Base-by-base conservation (phyloP, 495 filamentous ascomycete genomes). In the Aspergillus bertholletiae region DNA sequence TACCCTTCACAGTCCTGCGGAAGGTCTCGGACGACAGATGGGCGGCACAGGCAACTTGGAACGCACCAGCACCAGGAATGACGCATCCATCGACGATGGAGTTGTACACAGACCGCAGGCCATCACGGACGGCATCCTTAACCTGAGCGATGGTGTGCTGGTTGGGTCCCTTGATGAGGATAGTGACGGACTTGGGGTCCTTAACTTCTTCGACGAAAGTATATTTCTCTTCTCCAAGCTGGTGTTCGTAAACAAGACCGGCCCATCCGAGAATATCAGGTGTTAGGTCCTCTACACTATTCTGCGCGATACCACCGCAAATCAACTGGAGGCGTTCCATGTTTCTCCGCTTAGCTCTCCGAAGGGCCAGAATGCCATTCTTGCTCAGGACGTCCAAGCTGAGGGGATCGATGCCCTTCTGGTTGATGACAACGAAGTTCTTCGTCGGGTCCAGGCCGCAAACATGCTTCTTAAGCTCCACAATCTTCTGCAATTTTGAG, bases 191-290 rank as follows among this genome's bases (percentile, higher is more conserved):
- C 78, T 97, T 98, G 47, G 94, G 89, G 47, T 97, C 89, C 80
- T 96, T 97, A 60, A 98, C 94, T 54, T 98, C 95, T 72, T 97
- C 95, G 57, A 98, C 82, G 61, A 98, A 98, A 15, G 94, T 98
- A 75, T 89, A 98, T 76, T 98, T 98, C 77, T 98, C 94, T 77
- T 98, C 94, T 49, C 94, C 94, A 5, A 98, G 82, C 66, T 95
- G 89, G 75, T 97, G 92, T 77, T 98, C 94, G 62, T 98, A 97
- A 39, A 98, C 94, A 34, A 88, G 80, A 46, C 94, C 94, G 49
- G 95, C 94, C 94, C 94, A 98, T 24, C 94, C 94, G 46, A 98
- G 85, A 56, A 94, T 78, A 56, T 96, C 90, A 2, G 92, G 89
- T 7, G 82, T 84, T 35, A 98, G 73, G 61, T 97, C 94, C 37